Evolutionary conservation across 208 protist genomes (phyloP), one percentile per base, ranked within the genome.

Genomic region (Crithidia sp.): DNA sequence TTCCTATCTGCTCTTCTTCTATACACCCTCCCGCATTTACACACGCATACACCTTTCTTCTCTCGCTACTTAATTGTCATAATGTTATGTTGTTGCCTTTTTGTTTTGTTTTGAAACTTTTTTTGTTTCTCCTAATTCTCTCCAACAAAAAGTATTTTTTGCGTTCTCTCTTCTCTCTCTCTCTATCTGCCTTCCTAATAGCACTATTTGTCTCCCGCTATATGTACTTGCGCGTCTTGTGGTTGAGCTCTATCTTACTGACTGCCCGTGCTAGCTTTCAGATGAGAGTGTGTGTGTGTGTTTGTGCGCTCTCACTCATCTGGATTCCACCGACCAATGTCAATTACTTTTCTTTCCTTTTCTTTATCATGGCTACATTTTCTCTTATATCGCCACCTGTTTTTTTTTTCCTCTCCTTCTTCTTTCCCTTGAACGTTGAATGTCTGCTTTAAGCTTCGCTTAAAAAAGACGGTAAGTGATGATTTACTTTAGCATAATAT

Each of bases 301-400:
- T 28, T 28, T 28, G 28, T 28, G 28, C 28, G 28, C 28, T 28
- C 28, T 28, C 28, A 28, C 28, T 28, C 28, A 28, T 28, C 28
- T 28, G 28, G 28, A 28, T 0, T 28, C 28, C 28, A 28, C 28
- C 28, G 28, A 44, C 44, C 12, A 65, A 14, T 28, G 10, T 53
- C 45, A 49, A 49, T 49, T 13, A 14, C 45, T 19, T 17, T 74
- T 65, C 44, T 67, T 67, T 67, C 36, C 49, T 49, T 67, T 13
- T 67, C 19, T 67, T 53, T 28, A 28, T 28, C 28, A 28, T 28
- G 0, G 28, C 28, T 28, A 28, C 28, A 28, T 28, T 28, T 28
- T 28, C 28, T 28, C 28, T 28, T 28, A 28, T 28, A 28, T 28
- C 28, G 28, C 28, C 28, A 28, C 28, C 28, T 28, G 28, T 28